Percentiles rank a stretch among this genome's conserved stretches.
Evolutionary conservation across 257 asterid species (phyloP).

Genomic region (Solanum corneliomulleri): DNA sequence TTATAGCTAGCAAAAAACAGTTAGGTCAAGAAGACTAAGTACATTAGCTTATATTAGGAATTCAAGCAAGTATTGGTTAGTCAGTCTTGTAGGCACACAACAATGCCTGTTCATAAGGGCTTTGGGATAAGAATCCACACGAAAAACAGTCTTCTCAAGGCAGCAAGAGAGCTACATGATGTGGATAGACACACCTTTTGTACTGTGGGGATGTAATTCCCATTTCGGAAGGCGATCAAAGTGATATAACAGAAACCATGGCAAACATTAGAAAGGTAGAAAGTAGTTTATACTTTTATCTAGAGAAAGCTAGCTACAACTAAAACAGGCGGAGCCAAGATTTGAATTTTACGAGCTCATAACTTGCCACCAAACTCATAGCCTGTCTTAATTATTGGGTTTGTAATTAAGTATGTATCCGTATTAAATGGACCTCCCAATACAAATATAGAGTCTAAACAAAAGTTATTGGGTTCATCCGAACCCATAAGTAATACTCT

Average conservation of each 20-base stretch:
- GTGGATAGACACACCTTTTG: background rate
- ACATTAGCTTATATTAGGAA: background rate
- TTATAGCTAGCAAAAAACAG: background rate
- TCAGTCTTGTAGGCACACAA: background rate
- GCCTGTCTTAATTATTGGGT: background rate
- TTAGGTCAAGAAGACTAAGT: background rate
- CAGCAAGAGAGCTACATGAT: background rate
- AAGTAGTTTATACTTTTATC: background rate
- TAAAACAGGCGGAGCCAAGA: background rate
- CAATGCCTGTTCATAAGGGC: background rate
- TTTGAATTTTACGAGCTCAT: background rate
- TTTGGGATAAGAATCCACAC: background rate
- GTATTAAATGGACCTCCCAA: background rate
- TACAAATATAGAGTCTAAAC: background rate
- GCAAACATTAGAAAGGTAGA: background rate
- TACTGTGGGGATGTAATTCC: background rate
- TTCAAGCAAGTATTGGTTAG: background rate
- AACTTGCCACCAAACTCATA: background rate
- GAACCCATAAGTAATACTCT: background rate
- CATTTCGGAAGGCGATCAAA: background rate
- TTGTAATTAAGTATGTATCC: background rate
- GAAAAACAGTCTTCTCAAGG: background rate
- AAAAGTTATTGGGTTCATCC: background rate
- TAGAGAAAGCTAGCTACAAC: background rate
- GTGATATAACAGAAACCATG: background rate